Conservation (phyloP, 2,329 filamentous ascomycete genomes). For the Dothideomycetes sp. region DNA sequence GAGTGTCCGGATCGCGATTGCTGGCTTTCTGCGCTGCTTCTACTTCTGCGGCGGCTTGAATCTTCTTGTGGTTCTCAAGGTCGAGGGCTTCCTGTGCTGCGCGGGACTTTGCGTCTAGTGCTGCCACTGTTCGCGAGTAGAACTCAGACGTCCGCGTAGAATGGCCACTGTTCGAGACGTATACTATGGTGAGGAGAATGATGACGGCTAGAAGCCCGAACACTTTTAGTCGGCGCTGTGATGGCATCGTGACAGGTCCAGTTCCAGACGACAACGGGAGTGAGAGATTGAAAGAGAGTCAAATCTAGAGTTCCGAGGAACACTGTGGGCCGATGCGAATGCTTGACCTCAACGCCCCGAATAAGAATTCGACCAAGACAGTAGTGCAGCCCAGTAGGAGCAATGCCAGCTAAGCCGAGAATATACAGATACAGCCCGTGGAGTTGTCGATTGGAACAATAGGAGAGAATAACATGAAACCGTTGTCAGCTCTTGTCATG, state of each 20-base stretch:
- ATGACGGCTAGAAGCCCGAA: constrained; percentile 47
- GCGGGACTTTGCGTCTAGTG: constrained; percentile 37
- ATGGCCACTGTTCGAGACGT: constrained; percentile 56
- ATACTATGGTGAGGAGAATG: constrained; percentile 56
- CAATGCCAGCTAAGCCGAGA: too few relatives aligned
- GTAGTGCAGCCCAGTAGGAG: too few relatives aligned
- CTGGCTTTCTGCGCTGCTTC: constrained; percentile 4
- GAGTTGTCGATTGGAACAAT: too few relatives aligned
- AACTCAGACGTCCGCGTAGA: constrained; percentile 42
- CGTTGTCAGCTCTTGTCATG: neutral
- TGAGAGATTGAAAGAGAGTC: neutral
- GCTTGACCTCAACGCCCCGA: neutral
- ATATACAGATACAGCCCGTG: too few relatives aligned
- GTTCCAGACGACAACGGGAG: neutral
- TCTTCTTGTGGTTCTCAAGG: constrained; percentile 6
- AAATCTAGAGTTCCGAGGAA: neutral
- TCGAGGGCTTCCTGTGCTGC: constrained; percentile 4
- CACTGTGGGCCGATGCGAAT: neutral
- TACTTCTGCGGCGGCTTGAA: constrained; percentile 3
- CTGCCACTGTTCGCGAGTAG: constrained; percentile 43
- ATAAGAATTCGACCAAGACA: too few relatives aligned
- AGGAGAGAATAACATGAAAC: neutral
- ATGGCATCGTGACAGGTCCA: constrained; percentile 4
- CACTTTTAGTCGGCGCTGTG: constrained; percentile 8
- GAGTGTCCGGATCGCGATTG: constrained; percentile 13